Evolutionary conservation across 164 flowering plant species (phyloP).

Genomic region (Vitis cinerea): DNA sequence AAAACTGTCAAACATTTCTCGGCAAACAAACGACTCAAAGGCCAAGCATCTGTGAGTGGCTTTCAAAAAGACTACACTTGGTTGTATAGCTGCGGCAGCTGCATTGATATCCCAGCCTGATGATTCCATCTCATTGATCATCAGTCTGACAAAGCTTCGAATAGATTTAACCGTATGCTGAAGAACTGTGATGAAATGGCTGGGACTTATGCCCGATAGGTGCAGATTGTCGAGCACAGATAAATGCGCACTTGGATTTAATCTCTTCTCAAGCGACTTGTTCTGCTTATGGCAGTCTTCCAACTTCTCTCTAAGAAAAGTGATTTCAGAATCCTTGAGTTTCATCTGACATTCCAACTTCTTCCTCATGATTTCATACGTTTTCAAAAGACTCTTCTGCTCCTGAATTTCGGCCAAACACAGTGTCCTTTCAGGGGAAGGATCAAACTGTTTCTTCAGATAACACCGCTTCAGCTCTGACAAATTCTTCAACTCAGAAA

Average conservation of each 20-base stretch:
- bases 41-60: conserved; percentile 48
- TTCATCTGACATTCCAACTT: conserved; percentile 53
- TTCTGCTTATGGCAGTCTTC: conserved; percentile 47
- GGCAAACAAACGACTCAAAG: conserved; percentile 60
- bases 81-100: conserved; percentile 47
- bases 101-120: conserved; percentile 61
- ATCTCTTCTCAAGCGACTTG: conserved; percentile 43
- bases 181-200: conserved; percentile 42
- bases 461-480: conserved; percentile 66
- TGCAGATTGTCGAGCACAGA: conserved; percentile 34
- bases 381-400: conserved; percentile 47
- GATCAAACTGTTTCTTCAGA: conserved; percentile 57
- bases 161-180: conserved; percentile 39
- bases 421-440: conserved; percentile 37
- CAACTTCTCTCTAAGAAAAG: conserved; percentile 46
- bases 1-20: conserved; percentile 62
- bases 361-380: conserved; percentile 55
- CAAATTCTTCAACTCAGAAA: conserved; percentile 50
- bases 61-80: conserved; percentile 32
- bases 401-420: conserved; percentile 60
- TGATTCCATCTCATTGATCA: conserved; percentile 50
- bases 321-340: conserved; percentile 63
- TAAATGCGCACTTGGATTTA: conserved; percentile 45
- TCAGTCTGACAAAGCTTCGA: conserved; percentile 40
- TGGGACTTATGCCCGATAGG: conserved; percentile 40